A percentile compares a stretch with the other conserved stretches of the same genome.
These are phyloP conservation scores for Phlyctochytrium planicorne DNA, from an alignment of 192 early-diverging fungal species.

Conservation along the genomic window DNA sequence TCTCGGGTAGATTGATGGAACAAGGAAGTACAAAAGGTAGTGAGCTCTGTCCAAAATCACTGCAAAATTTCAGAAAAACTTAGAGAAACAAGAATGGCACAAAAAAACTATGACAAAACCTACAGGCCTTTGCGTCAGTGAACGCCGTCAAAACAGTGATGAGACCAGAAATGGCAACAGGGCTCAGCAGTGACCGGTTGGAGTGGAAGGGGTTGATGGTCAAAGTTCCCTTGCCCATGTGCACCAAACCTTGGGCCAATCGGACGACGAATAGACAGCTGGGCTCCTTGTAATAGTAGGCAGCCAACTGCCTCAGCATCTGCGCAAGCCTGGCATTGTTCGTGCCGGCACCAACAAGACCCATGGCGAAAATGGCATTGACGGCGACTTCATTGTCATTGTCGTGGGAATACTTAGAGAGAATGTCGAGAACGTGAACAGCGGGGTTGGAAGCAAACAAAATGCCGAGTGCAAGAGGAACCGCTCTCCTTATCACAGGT, in stretches of 20 bases:
- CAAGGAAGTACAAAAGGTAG: conserved; percentile 91
- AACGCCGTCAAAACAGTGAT: conserved; percentile 88
- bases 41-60: conserved; percentile 88
- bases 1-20: conserved; percentile 94
- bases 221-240: conserved; percentile 99
- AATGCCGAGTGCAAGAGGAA: conserved; percentile 92
- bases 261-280: conserved; percentile 82
- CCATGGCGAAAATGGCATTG: conserved; percentile 99
- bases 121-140: conserved; percentile 83
- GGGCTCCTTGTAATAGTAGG: conserved; percentile 96
- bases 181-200: conserved; percentile 89
- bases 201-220: conserved; percentile 94
- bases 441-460: conserved; percentile 96
- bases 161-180: conserved; percentile 82
- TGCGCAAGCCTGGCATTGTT: conserved; percentile 99
- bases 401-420: conserved; percentile 99
- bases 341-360: conserved; percentile 96
- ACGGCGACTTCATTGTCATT: conserved; percentile 91
- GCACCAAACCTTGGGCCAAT: conserved; percentile 81
- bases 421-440: conserved; percentile 86
- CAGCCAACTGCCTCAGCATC: conserved; percentile 93
- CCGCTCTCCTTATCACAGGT: conserved; percentile 87
- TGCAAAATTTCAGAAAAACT: conserved; percentile 27
- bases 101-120: conserved; percentile 25
- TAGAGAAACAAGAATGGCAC: conserved; percentile 1